Conservation (phyloP, 2,329 filamentous ascomycete species). For the Talaromyces sp. region DNA sequence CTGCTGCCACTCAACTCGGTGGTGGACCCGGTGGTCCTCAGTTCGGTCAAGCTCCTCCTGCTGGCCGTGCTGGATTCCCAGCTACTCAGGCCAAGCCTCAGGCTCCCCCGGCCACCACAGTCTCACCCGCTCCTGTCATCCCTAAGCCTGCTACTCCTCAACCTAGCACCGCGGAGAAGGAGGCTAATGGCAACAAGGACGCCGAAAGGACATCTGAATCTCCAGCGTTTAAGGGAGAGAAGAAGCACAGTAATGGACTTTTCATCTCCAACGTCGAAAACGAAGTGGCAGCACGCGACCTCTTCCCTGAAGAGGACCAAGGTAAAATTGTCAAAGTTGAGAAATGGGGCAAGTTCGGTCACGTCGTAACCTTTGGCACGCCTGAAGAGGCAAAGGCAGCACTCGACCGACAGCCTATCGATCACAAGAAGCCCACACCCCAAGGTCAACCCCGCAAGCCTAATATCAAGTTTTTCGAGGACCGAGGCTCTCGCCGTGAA, state of each 20-base stretch:
- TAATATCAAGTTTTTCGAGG: constrained; percentile 77
- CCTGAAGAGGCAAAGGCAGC: constrained; percentile 76
- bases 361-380: constrained; percentile 79
- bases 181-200: constrained; percentile 52
- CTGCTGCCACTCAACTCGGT: constrained; percentile 27
- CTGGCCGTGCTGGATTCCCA: constrained; percentile 28
- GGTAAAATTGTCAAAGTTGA: constrained; percentile 75
- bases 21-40: constrained; percentile 31
- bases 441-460: constrained; percentile 73
- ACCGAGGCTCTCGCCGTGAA: constrained; percentile 53
- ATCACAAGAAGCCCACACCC: constrained; percentile 67
- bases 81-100: constrained; percentile 32
- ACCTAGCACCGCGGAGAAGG: constrained; percentile 37
- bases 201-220: constrained; percentile 42
- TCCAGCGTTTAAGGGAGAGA: constrained; percentile 57
- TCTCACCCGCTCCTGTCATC: constrained; percentile 42
- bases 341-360: constrained; percentile 65
- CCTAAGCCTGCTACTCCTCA: constrained; percentile 40
- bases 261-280: constrained; percentile 85
- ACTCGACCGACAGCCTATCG: constrained; percentile 68
- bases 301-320: constrained; percentile 80
- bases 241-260: constrained; percentile 72
- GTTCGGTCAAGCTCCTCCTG: constrained; percentile 41
- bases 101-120: constrained; percentile 21
- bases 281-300: constrained; percentile 75